phyloP scores from a whole-genome alignment of 225 moss, liverwort and hornwort species.

The Pseudoscleropodium purum region DNA sequence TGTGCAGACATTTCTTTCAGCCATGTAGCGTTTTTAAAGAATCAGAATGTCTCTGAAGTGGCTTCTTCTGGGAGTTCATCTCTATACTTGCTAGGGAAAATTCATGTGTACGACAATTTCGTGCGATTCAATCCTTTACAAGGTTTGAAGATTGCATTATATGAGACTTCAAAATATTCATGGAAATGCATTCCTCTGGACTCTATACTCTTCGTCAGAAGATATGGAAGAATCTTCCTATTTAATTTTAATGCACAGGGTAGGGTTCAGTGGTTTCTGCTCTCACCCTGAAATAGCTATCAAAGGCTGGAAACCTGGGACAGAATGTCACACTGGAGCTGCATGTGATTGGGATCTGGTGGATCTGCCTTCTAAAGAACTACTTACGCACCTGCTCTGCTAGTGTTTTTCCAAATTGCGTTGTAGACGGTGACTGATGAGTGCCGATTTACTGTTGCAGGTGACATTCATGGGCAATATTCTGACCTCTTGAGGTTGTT shows the following conservation, averaged over 20 bases:
- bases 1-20: neutral
- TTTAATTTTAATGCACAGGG: neutral
- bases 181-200: neutral
- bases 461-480: constrained; percentile 98
- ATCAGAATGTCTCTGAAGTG: neutral
- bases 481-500: constrained; percentile 99
- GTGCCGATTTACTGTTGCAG: constrained; percentile 29
- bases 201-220: neutral
- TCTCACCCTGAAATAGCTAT: neutral
- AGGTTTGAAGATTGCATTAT: neutral
- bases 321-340: neutral
- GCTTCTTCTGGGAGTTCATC: neutral
- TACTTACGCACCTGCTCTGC: neutral
- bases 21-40: neutral
- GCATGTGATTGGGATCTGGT: neutral
- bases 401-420: neutral
- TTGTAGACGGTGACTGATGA: neutral
- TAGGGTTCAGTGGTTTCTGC: neutral
- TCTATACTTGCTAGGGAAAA: neutral
- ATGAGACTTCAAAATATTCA: neutral
- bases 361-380: neutral
- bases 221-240: neutral
- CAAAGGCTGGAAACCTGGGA: neutral
- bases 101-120: neutral
- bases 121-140: neutral